Evolutionary conservation across 192 early-diverging fungal species (phyloP).

Genomic region (Chytriomyces sp.): DNA sequence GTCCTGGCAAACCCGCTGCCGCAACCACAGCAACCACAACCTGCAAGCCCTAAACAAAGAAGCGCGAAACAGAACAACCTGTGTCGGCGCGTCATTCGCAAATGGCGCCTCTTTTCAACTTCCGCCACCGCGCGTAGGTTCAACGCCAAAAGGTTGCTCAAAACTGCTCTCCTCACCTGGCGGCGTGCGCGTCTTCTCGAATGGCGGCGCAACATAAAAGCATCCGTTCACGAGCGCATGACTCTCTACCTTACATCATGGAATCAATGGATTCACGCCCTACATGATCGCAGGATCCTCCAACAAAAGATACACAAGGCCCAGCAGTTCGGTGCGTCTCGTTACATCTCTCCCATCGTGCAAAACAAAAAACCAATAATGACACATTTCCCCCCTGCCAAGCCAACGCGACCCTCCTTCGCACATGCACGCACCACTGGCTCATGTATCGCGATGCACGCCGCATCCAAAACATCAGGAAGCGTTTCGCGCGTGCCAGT

Average conservation of each 20-base stretch:
- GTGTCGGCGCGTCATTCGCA: no score
- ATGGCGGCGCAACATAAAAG: background rate
- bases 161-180: background rate
- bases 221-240: background rate
- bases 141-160: no score
- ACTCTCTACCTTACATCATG: background rate
- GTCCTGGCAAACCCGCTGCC: no score
- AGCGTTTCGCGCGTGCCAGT: background rate
- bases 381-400: background rate
- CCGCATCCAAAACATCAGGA: conserved; percentile 12
- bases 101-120: no score
- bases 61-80: no score
- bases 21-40: no score
- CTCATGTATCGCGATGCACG: conserved; percentile 1
- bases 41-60: no score
- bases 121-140: no score
- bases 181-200: background rate
- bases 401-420: background rate
- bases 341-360: background rate
- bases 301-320: background rate
- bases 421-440: background rate
- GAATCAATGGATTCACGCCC: background rate
- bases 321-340: background rate
- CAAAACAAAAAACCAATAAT: background rate
- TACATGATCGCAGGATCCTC: background rate